phyloP scores from a whole-genome alignment of 2,329 filamentous ascomycete genomes.

The Fusarium sp. region DNA sequence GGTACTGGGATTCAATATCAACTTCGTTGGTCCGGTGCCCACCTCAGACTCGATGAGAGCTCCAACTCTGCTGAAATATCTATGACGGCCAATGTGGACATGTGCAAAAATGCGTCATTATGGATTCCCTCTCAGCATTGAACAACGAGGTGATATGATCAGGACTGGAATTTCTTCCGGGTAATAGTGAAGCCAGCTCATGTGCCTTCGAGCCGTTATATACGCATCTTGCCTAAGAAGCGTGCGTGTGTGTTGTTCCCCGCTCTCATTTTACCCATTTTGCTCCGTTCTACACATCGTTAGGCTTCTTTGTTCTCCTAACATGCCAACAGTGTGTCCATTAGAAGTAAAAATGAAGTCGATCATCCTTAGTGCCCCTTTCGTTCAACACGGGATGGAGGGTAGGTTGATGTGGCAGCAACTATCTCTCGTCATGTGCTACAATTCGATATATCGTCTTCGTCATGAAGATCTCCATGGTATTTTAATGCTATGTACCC shows the following conservation, averaged over 20 bases:
- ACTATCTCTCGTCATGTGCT: constrained; percentile 22
- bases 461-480: constrained; percentile 13
- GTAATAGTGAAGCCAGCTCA: background rate
- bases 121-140: background rate
- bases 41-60: constrained; percentile 1
- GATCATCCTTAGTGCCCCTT: constrained; percentile 19
- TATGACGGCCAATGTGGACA: background rate
- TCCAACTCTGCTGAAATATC: background rate
- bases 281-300: constrained; percentile 8
- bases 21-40: background rate
- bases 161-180: background rate
- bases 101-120: background rate
- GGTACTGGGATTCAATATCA: constrained; percentile 4
- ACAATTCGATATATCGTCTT: constrained; percentile 3
- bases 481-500: background rate
- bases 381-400: background rate
- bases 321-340: constrained; percentile 3
- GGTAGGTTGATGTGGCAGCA: background rate
- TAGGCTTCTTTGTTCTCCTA: constrained; percentile 5
- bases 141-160: background rate
- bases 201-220: background rate
- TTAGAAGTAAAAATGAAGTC: constrained; percentile 7
- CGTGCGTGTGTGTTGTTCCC: background rate
- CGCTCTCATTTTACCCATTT: constrained; percentile 1
- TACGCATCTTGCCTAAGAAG: background rate